Evolutionary conservation across 1,284 basidiomycete genomes (phyloP), one percentile per base, ranked within the genome.

Genomic region (Papiliotrema nemorosa): DNA sequence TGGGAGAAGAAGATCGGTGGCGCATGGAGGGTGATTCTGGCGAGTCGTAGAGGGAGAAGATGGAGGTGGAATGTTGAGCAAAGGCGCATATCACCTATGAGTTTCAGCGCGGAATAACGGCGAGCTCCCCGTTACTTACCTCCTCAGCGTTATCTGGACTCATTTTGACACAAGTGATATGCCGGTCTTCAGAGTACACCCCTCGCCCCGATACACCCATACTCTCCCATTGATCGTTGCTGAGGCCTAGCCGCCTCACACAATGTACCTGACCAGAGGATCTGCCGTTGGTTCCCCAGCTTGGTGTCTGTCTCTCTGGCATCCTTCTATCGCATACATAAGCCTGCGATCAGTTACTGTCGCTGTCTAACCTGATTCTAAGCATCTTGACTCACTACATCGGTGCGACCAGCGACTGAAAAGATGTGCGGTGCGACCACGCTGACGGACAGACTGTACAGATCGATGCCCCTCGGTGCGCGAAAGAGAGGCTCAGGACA

Each of bases 281-380:
- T 13, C 53, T 56, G 33, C 58, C 59, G 26, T 80, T 74, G 54
- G 81, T 74, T 3, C 88, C 89, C 87, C 89, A 91, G 60, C 89
- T 84, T 50, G 78, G 74, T 25, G 87, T 72, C 46, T 82, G 78
- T 6, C 84, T 80, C 7, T 84, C 82, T 16, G 82, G 74, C 70
- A 90, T 86, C 49, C 92, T 81, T 47, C 92, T 80, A 70, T 97
- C 92, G 64, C 90, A 93, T 1, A 97, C 80, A 71, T 87, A 91
- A 1, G 87, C 91, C 83, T 90, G 49, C 22, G 10, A 62, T 40
- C n/a, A 41, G 26, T 21, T 5, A 20, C 20, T 29, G 31, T 16
- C 41, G 20, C n/a, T n/a, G n/a, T n/a, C n/a, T 40, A 21, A 50
- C 35, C 21, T 26, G 3, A 16, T 3, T 5, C 24, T 4, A 25